Conservation (phyloP, 78 protist genomes). For the Dictyostelium brefeldianum region DNA sequence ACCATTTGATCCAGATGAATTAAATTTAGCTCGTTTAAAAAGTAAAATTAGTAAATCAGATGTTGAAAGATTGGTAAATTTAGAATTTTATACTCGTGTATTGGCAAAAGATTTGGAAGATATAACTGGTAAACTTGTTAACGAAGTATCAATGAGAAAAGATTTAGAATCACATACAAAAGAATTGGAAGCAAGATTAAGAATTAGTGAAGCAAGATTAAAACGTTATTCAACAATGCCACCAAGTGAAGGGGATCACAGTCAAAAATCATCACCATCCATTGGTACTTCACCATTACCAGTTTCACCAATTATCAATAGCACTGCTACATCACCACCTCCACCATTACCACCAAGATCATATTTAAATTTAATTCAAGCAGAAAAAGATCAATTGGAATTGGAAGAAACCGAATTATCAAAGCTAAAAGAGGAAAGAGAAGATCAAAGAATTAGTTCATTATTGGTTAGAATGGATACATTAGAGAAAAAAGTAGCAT, state of each 20-base stretch:
- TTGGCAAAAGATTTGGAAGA: constrained; percentile 28
- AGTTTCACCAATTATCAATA: neutral
- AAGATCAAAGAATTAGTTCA: constrained; percentile 37
- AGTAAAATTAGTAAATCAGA: constrained; percentile 31
- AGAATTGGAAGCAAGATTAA: constrained; percentile 65
- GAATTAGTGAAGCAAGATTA: constrained; percentile 37
- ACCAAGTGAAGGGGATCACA: neutral
- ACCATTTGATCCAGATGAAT: constrained; percentile 9
- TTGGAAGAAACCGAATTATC: constrained; percentile 7
- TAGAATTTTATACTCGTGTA: constrained; percentile 27
- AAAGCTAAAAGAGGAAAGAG: neutral
- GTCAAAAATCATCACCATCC: neutral
- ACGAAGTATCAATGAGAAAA: constrained; percentile 25
- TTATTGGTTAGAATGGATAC: constrained; percentile 7
- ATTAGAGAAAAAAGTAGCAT: constrained; percentile 27
- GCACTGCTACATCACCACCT: neutral
- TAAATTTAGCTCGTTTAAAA: neutral
- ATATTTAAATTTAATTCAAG: constrained; percentile 5
- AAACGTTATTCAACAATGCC: constrained; percentile 28
- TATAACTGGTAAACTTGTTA: neutral
- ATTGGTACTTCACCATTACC: neutral
- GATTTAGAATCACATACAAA: constrained; percentile 41
- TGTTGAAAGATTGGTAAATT: constrained; percentile 20
- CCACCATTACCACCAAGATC: constrained; percentile 18
- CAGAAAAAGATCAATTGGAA: constrained; percentile 3